Evolutionary conservation across 805 yeast species (phyloP).

Genomic region (Kuraishia cidri): DNA sequence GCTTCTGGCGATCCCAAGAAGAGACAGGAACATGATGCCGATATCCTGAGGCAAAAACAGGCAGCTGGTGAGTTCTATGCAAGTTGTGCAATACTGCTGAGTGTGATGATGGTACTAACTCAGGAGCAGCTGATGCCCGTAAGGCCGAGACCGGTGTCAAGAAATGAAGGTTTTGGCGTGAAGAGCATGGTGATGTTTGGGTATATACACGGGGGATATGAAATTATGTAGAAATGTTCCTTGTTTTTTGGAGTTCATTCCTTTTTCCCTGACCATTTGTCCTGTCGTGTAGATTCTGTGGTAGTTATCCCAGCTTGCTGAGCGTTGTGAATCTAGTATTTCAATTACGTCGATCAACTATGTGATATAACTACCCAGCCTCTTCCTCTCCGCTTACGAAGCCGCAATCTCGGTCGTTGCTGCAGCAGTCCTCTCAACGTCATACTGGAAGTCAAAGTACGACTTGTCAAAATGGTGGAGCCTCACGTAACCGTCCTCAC

Average conservation of each 20-base stretch:
- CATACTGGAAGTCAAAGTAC: constrained; percentile 88
- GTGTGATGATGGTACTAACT: background rate
- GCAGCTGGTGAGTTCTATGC: constrained; percentile 52
- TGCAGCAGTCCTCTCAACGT: constrained; percentile 75
- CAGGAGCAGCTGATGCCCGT: constrained; percentile 19
- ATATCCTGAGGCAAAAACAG: constrained; percentile 82
- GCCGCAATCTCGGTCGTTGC: constrained; percentile 16
- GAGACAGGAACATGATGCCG: constrained; percentile 86
- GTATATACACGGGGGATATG: no score
- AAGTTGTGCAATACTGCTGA: background rate
- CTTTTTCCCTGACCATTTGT: no score
- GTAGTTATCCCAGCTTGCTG: no score
- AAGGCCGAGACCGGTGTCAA: constrained; percentile 20
- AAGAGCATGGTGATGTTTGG: no score
- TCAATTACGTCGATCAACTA: no score
- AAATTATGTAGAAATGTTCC: no score
- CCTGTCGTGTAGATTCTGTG: no score
- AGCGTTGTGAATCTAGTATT: no score
- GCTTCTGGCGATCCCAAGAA: constrained; percentile 79
- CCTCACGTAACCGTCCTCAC: constrained; percentile 97
- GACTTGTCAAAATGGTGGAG: constrained; percentile 88
- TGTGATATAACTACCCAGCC: no score
- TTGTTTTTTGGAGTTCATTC: no score
- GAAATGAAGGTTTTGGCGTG: no score
- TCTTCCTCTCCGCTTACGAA: no score